Percentiles rank a stretch among this genome's conserved stretches.
Evolutionary conservation across 1,284 basidiomycete genomes (phyloP).

Genomic region (Rhizopogon parksii): DNA sequence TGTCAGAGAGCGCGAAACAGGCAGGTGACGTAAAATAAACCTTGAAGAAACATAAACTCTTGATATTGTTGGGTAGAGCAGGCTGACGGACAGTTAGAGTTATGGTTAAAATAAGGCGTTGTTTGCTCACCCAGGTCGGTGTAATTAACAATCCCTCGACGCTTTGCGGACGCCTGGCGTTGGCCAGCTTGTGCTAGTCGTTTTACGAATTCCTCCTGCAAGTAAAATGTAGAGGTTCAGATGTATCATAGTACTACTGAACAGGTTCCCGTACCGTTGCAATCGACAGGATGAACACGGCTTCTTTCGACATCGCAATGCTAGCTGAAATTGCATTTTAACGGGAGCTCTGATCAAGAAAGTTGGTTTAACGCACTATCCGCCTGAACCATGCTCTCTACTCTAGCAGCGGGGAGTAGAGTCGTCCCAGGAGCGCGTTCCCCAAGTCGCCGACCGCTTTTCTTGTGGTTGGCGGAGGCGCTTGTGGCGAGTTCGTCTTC

Average conservation of each 20-base stretch:
- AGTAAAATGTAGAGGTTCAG: slow-evolving; percentile 16
- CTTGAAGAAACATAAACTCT: slow-evolving; percentile 64
- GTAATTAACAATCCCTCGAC: slow-evolving; percentile 52
- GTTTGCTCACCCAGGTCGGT: slow-evolving; percentile 56
- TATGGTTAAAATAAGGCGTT: slow-evolving; percentile 3
- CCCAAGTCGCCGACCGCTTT: slow-evolving; percentile 29
- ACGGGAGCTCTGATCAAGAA: slow-evolving; percentile 4
- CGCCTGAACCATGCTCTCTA: slow-evolving; percentile 66
- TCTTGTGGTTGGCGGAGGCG: slow-evolving; percentile 30
- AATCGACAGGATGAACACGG: slow-evolving; percentile 58
- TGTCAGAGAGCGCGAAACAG: slow-evolving; percentile 3
- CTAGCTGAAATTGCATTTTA: slow-evolving; percentile 29
- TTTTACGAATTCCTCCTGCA: slow-evolving; percentile 73
- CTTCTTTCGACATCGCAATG: slow-evolving; percentile 66
- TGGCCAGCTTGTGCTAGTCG: slow-evolving; percentile 54
- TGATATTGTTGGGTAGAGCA: slow-evolving; percentile 50
- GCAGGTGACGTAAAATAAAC: slow-evolving; percentile 29
- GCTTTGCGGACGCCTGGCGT: slow-evolving; percentile 44
- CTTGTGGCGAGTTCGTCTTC: slow-evolving; percentile 33
- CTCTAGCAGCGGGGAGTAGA: slow-evolving; percentile 48
- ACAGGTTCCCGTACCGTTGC: slow-evolving; percentile 48
- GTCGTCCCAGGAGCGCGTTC: slow-evolving; percentile 56
- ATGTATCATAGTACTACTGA: slow-evolving; percentile 1
- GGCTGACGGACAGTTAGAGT: slow-evolving; percentile 32
- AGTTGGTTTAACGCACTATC: slow-evolving; percentile 43